Evolutionary conservation across 257 asterid genomes (phyloP), one percentile per base, ranked within the genome.

Genomic region (Capsicum pubescens): DNA sequence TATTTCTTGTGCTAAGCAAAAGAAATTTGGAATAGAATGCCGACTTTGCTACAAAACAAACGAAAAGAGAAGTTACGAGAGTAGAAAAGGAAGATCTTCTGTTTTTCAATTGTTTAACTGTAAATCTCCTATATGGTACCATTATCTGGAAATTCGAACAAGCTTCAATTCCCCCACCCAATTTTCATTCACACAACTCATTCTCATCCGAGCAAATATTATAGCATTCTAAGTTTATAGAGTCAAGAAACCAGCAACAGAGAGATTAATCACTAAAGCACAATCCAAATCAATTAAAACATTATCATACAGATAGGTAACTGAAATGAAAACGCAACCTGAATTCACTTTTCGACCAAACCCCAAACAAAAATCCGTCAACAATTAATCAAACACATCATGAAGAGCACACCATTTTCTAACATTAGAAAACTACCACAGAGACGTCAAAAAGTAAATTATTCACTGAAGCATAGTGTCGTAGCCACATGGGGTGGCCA

Each of bases 261-360:
- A 71, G 11, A 46, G 17, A 72, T 46, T 46, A 72, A 19, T 11
- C n/a, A n/a, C n/a, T 1, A n/a, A 46, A 71, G 17, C 11, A 46
- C n/a, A 71, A n/a, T 71, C 58, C 57, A 71, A 46, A 71, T 46
- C 36, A 46, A n/a, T 71, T 3, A 69, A 71, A 71, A 46, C 58
- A 71, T 46, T 11, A 46, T 48, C 57, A 10, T 2, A 46, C 79
- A 71, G 10, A 46, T 5, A 70, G 3, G 5, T 48, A 70, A 44
- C 14, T 44, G 8, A 63, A 63, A 63, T 4, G 16, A 63, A 11
- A 63, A 63, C 4, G 26, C 8, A 42, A 63, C 42, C 26, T 11
- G 14, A 63, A 63, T 21, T 26, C 8, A 21, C 42, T 63, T 63
- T 21, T 19, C 3, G 0, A 26, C 21, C 15, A 61, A 61, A 26